Percentiles rank a stretch among this genome's conserved stretches.
Evolutionary conservation across 2,329 filamentous ascomycete genomes (phyloP).

Genomic region (Trichoderma sp.): DNA sequence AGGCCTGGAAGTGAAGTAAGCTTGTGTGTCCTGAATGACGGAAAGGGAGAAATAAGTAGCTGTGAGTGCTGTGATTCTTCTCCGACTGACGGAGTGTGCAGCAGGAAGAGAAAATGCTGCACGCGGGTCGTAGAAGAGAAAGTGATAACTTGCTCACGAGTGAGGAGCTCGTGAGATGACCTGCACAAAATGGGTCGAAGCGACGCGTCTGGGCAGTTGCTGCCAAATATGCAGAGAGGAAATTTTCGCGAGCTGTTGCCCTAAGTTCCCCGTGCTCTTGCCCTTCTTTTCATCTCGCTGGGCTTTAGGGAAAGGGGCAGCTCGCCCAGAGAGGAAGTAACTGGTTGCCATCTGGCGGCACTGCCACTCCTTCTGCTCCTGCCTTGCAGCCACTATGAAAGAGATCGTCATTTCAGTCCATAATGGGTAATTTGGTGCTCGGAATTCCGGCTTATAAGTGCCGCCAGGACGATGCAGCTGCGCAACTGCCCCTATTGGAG

Average conservation of each 20-base stretch:
- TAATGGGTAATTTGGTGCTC: not conserved
- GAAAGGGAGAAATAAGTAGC: not conserved
- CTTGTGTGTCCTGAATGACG: not conserved
- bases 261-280: slow-evolving; percentile 6
- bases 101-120: not conserved
- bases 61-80: not conserved
- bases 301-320: not conserved
- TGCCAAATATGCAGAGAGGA: not conserved
- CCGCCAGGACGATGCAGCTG: not conserved
- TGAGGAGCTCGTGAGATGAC: not conserved
- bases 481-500: not conserved
- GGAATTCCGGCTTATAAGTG: not conserved
- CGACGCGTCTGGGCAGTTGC: not conserved
- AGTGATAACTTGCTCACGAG: not conserved
- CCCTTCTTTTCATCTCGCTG: not conserved
- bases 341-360: slow-evolving; percentile 2
- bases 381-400: not conserved
- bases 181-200: not conserved
- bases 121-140: not conserved
- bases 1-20: slow-evolving; percentile 2
- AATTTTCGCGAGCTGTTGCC: not conserved
- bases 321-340: not conserved
- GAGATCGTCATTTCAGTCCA: not conserved
- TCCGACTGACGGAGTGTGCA: not conserved
- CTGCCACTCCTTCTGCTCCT: slow-evolving; percentile 1